A percentile compares a stretch with the other conserved stretches of the same genome.
These are phyloP conservation scores for Solanum pennellii DNA, from an alignment of 257 asterid genomes.

Conservation along the genomic window DNA sequence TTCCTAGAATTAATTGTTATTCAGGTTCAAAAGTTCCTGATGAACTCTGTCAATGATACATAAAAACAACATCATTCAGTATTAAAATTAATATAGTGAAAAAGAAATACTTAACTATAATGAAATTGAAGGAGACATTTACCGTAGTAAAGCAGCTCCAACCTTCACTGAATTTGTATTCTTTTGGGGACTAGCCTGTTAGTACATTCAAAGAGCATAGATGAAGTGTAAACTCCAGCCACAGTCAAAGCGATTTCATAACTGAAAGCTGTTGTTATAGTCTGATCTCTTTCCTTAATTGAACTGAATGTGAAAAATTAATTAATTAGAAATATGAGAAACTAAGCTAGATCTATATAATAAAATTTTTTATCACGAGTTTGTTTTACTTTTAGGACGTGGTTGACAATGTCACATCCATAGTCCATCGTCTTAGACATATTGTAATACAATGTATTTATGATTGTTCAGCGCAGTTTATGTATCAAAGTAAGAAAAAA, in stretches of 20 bases:
- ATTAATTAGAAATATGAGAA: neutral
- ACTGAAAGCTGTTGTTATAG: no score
- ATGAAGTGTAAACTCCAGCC: neutral
- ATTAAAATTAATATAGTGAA: neutral
- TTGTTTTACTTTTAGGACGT: neutral
- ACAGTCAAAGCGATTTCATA: neutral
- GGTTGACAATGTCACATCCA: neutral
- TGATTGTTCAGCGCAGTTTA: no score
- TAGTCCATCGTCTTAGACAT: neutral
- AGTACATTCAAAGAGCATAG: neutral
- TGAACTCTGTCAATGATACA: neutral
- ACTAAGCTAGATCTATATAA: fast-evolving
- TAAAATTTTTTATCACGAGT: neutral
- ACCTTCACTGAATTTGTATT: neutral
- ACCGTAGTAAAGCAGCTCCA: neutral
- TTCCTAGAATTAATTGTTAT: neutral
- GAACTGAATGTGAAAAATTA: neutral
- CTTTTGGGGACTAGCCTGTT: no score
- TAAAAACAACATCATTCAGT: neutral
- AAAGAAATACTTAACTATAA: neutral
- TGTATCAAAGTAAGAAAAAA: neutral
- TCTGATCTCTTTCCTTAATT: neutral
- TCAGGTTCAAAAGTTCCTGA: neutral
- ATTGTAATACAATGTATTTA: neutral
- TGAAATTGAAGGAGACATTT: neutral